phyloP scores from a whole-genome alignment of 768 basidiomycete species.

The Termitomyces heimii region DNA sequence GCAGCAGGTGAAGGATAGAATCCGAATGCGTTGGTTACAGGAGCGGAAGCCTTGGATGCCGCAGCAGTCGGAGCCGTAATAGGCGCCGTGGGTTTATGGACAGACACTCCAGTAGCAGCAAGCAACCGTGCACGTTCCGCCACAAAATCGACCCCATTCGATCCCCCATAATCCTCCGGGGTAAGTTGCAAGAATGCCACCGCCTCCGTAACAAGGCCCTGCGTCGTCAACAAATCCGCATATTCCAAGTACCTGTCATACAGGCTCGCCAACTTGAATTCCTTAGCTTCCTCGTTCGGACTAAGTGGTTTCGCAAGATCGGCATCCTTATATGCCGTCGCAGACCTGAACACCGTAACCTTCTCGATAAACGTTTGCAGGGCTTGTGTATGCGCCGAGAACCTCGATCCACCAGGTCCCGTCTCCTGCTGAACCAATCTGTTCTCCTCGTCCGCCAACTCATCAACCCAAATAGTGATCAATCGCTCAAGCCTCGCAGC shows the following conservation, averaged over 20 bases:
- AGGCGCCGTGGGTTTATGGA: conserved; percentile 14
- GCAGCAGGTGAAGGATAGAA: conserved; percentile 12
- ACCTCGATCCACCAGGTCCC: conserved; percentile 44
- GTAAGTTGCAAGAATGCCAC: conserved; percentile 73
- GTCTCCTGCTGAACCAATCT: conserved; percentile 34
- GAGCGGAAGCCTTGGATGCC: not conserved
- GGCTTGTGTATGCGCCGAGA: conserved; percentile 78
- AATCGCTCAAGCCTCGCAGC: conserved; percentile 84
- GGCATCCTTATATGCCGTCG: conserved; percentile 71
- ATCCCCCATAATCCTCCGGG: conserved; percentile 72
- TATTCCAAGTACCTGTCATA: conserved; percentile 97
- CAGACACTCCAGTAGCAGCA: conserved; percentile 20
- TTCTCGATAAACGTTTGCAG: conserved; percentile 95
- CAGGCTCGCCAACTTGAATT: conserved; percentile 77
- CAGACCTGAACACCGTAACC: conserved; percentile 88
- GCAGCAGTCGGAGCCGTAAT: conserved; percentile 12
- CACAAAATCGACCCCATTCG: conserved; percentile 32
- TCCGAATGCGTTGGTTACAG: conserved; percentile 14
- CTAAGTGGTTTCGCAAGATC: conserved; percentile 48
- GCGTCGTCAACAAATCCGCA: conserved; percentile 83
- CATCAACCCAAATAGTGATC: conserved; percentile 88
- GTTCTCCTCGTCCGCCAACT: conserved; percentile 82
- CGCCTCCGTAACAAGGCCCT: conserved; percentile 85
- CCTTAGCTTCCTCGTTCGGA: conserved; percentile 41
- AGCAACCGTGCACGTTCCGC: conserved; percentile 34